Conservation (phyloP, 2,329 filamentous ascomycete species). For the Esteya vermicola region DNA sequence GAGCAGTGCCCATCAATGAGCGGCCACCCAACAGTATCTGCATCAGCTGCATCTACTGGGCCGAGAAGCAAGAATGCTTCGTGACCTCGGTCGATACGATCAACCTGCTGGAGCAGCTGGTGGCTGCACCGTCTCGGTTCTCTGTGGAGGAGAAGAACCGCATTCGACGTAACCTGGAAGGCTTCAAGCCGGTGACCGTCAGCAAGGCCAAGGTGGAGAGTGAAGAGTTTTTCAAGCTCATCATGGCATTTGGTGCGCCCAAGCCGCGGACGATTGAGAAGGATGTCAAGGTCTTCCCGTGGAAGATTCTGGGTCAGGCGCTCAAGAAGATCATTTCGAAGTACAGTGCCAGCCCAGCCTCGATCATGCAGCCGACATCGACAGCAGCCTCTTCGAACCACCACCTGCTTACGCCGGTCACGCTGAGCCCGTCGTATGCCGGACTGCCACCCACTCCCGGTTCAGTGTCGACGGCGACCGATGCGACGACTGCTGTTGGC, state of each 20-base stretch:
- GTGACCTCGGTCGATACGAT: conserved; percentile 97
- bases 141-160: conserved; percentile 97
- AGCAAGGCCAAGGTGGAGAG: conserved; percentile 86
- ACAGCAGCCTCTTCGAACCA: conserved; percentile 14
- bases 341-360: conserved; percentile 50
- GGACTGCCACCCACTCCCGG: conserved; percentile 32
- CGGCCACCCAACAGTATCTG: conserved; percentile 75
- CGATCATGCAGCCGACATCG: conserved; percentile 17
- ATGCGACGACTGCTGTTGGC: conserved; percentile 22
- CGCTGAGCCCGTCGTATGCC: conserved; percentile 23
- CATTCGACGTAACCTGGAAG: conserved; percentile 88
- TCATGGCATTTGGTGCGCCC: conserved; percentile 92
- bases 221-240: conserved; percentile 96
- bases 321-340: conserved; percentile 98
- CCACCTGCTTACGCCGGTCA: conserved; percentile 26
- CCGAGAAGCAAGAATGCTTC: conserved; percentile 77
- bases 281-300: conserved; percentile 96
- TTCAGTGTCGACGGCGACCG: conserved; percentile 18
- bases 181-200: conserved; percentile 82
- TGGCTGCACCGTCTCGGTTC: conserved; percentile 62
- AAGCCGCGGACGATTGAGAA: conserved; percentile 98
- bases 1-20: conserved; percentile 63
- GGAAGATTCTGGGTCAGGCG: conserved; percentile 76
- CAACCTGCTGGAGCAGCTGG: conserved; percentile 79
- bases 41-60: conserved; percentile 97